Evolutionary conservation across 2,329 filamentous ascomycete species (phyloP), one percentile per base, ranked within the genome.

Genomic region (Leptoxyphium fumago): DNA sequence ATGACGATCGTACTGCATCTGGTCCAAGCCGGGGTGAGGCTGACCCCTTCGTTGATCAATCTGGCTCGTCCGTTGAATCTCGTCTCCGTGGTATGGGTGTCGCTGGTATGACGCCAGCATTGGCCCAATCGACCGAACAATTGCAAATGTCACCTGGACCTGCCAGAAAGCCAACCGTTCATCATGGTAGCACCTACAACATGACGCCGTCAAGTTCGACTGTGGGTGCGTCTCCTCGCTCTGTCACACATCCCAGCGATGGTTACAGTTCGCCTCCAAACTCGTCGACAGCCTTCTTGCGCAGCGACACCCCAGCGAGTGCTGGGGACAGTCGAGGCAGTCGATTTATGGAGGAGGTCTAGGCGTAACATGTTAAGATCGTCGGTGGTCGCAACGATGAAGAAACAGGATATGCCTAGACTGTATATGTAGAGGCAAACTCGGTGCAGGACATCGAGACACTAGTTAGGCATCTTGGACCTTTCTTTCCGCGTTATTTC

Each of bases 1-100:
- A 10, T 34, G 36, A 26, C 43, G 34, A 28, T 48, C 50, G 21
- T 41, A 48, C n/a, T 52, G 55, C 41, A 42, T 56, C 32, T 36
- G 15, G 13, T 9, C 4, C 32, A 13, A 36, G 9, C 32, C 15
- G 3, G 5, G 32, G 32, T 15, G 32, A 36, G 29, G 55, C 52
- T 44, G 62, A 60, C 5, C 58, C 60, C 0, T 66, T 65, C 2
- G 68, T 67, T 50, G 68, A 68, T 48, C 61, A 61, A n/a, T 65
- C 70, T 48, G 67, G 66, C 46, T 54, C 59, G 11, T 64, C 63
- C 39, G 61, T 61, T 40, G 67, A 66, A 46, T 64, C 64, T 18
- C 61, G 62, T 8, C 53, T 59, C 9, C 61, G 61, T 17, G 45
- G 46, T 8, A 51, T 45, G 13, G 32, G 43, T 10, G 45, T 45